A percentile compares a stretch with the other conserved stretches of the same genome.
These are phyloP conservation scores for Candida namnaoensis DNA, from an alignment of 805 yeast species.

Conservation along the genomic window DNA sequence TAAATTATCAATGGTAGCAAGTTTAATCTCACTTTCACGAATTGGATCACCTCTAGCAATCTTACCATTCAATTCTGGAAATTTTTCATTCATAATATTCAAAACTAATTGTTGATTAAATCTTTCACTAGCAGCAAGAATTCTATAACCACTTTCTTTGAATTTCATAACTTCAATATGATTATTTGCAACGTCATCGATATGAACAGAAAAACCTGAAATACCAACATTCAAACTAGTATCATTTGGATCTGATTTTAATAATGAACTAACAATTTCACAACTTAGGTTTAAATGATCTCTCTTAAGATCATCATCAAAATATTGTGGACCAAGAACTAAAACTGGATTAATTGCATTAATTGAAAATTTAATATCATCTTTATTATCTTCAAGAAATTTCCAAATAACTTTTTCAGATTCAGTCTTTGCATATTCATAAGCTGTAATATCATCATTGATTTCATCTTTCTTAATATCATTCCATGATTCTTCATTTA, in stretches of 20 bases:
- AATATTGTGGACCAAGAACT: slow-evolving; percentile 42
- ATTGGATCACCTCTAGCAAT: slow-evolving; percentile 30
- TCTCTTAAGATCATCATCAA: slow-evolving; percentile 25
- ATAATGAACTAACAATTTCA: slow-evolving; percentile 15
- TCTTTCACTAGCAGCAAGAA: background rate
- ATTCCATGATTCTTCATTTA: slow-evolving; percentile 26
- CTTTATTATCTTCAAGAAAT: slow-evolving; percentile 24
- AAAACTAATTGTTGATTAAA: slow-evolving; percentile 24
- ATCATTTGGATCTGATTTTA: slow-evolving; percentile 13
- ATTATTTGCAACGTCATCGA: slow-evolving; percentile 45
- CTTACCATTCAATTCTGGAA: slow-evolving; percentile 33
- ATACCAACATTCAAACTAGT: slow-evolving; percentile 9
- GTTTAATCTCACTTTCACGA: background rate
- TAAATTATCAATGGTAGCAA: background rate
- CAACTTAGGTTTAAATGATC: slow-evolving; percentile 25
- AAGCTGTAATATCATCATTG: slow-evolving; percentile 22
- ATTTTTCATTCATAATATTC: slow-evolving; percentile 19
- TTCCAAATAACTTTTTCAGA: slow-evolving; percentile 53
- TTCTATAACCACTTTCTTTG: no score
- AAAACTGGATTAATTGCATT: slow-evolving; percentile 31
- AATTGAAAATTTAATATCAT: slow-evolving; percentile 25
- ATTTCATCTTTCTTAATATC: slow-evolving; percentile 12
- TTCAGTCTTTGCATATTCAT: slow-evolving; percentile 34
- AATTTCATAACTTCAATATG: slow-evolving; percentile 31
- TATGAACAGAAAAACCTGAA: slow-evolving; percentile 26